Evolutionary conservation across 495 filamentous ascomycete species (phyloP).

Genomic region (Podospora pseudocomata): DNA sequence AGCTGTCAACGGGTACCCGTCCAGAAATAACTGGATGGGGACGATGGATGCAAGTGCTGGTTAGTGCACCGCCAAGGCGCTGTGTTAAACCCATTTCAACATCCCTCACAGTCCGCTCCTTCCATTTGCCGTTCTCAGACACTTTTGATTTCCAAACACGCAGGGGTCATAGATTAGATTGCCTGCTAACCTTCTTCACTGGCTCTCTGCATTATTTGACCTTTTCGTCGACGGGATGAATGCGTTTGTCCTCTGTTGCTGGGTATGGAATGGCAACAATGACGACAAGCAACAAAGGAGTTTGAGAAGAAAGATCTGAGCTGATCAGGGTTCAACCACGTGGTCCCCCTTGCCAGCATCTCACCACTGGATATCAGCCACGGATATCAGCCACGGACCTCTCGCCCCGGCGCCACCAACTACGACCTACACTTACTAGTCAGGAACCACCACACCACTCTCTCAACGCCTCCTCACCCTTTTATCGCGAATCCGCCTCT

Average conservation of each 20-base stretch:
- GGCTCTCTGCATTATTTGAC: conserved; percentile 6
- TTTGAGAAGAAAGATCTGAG: not conserved
- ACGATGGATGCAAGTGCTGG: not conserved
- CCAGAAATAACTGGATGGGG: not conserved
- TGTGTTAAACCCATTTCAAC: conserved; percentile 2
- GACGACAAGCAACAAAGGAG: not conserved
- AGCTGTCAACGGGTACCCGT: not conserved
- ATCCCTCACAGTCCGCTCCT: conserved; percentile 4
- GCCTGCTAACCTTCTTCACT: not conserved
- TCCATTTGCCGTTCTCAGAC: conserved; percentile 10
- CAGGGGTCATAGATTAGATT: conserved; percentile 11
- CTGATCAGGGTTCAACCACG: not conserved
- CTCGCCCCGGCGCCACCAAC: not conserved
- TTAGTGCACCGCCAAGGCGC: conserved; percentile 7
- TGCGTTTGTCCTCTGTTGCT: not conserved
- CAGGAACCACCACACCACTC: not conserved
- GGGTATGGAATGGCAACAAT: not conserved
- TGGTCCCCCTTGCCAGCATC: not conserved
- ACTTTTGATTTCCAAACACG: conserved; percentile 11
- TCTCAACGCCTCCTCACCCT: not conserved
- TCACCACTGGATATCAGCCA: not conserved
- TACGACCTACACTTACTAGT: not conserved
- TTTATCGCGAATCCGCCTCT: not conserved
- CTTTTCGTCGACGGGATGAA: not conserved
- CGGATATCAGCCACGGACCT: not conserved